Conservation (phyloP, 2,329 filamentous ascomycete species). For the Sphaerulina musiva region DNA sequence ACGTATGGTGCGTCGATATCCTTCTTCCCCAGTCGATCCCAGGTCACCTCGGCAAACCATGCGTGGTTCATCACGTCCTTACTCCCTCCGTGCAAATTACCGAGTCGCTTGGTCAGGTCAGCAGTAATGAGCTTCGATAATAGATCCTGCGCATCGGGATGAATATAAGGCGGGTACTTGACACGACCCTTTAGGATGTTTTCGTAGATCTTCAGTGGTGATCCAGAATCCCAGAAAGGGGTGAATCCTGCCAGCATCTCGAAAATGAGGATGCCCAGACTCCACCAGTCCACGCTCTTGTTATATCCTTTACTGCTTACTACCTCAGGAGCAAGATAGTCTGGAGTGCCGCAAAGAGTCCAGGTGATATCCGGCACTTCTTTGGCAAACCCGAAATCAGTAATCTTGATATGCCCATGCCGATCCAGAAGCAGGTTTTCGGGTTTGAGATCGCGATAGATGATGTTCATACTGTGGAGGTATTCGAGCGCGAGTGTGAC, state of each 20-base stretch:
- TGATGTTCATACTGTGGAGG: constrained; percentile 88
- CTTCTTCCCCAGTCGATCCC: constrained; percentile 88
- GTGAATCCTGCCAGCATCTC: constrained; percentile 99
- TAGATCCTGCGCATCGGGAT: constrained; percentile 87
- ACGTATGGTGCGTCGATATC: constrained; percentile 98
- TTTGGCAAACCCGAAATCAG: constrained; percentile 97
- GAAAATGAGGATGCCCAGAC: constrained; percentile 93
- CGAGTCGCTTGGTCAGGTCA: constrained; percentile 88
- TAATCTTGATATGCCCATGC: constrained; percentile 82
- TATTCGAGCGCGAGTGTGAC: constrained; percentile 94
- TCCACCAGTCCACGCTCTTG: constrained; percentile 99
- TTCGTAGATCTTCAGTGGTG: constrained; percentile 98
- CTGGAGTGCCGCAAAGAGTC: constrained; percentile 95
- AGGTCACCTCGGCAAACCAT: constrained; percentile 97
- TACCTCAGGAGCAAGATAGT: constrained; percentile 95
- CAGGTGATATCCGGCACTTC: constrained; percentile 98
- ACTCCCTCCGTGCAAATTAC: constrained; percentile 85
- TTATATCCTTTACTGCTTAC: constrained; percentile 99
- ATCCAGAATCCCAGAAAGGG: constrained; percentile 96
- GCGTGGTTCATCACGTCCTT: constrained; percentile 90
- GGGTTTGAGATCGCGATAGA: constrained; percentile 96
- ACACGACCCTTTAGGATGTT: constrained; percentile 94
- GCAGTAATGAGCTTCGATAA: constrained; percentile 88
- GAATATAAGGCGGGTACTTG: constrained; percentile 94
- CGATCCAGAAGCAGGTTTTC: constrained; percentile 83